Percentiles rank a stretch among this genome's conserved stretches.
These are phyloP conservation scores for Primulina eburnea DNA, from an alignment of 257 asterid genomes.

Conservation along the genomic window DNA sequence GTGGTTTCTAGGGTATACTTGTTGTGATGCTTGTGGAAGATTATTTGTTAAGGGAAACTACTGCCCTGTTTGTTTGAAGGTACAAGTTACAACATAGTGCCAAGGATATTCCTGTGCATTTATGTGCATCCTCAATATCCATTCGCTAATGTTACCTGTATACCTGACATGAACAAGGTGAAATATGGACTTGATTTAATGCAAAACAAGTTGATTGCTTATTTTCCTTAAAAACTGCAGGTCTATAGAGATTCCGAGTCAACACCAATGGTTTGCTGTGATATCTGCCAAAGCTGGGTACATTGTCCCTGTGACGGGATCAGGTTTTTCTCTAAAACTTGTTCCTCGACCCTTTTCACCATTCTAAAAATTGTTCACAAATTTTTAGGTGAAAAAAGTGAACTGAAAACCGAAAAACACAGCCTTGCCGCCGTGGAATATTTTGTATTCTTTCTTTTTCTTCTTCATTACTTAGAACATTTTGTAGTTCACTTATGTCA, in stretches of 20 bases:
- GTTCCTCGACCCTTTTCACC: constrained; percentile 12
- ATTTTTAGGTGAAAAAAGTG: background rate
- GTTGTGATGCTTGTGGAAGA: constrained; percentile 99
- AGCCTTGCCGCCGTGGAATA: background rate
- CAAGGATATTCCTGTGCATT: background rate
- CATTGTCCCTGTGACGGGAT: constrained; percentile 96
- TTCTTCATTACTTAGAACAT: too few relatives aligned
- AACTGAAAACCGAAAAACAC: background rate
- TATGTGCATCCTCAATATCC: background rate
- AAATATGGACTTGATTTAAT: constrained; percentile 18
- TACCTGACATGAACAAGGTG: constrained; percentile 20
- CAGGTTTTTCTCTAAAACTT: constrained; percentile 48
- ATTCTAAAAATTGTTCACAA: too few relatives aligned
- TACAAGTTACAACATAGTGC: constrained; percentile 52
- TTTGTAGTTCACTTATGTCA: too few relatives aligned
- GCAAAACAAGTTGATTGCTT: constrained; percentile 27
- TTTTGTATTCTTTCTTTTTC: too few relatives aligned
- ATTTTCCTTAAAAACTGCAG: constrained; percentile 37
- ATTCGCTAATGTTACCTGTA: constrained; percentile 9
- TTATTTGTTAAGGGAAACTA: constrained; percentile 89
- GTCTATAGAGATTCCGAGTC: constrained; percentile 98
- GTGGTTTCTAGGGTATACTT: constrained; percentile 98
- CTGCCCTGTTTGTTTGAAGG: constrained; percentile 98
- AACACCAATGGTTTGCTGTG: constrained; percentile 99
- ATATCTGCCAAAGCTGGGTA: constrained; percentile 96